Evolutionary conservation across 148 eudicot species (phyloP).

Genomic region (Rhododendron ovatum): DNA sequence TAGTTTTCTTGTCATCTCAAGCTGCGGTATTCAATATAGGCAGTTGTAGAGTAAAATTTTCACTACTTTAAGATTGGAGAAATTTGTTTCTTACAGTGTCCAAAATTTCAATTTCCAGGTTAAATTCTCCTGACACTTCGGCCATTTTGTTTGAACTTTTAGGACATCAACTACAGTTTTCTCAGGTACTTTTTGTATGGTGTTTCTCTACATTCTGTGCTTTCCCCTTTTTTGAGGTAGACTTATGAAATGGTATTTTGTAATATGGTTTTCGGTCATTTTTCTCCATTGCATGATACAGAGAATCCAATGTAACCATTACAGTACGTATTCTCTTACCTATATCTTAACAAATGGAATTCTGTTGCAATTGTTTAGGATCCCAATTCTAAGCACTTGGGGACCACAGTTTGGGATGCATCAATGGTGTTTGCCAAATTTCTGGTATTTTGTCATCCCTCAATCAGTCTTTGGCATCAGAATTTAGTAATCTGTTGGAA

Average conservation of each 20-base stretch:
- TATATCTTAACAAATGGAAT: neutral
- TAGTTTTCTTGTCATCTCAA: neutral
- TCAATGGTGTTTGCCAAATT: constrained; percentile 90
- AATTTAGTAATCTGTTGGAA: neutral
- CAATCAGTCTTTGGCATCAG: neutral
- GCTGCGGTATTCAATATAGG: neutral
- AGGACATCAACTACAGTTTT: constrained; percentile 75
- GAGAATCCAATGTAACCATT: neutral
- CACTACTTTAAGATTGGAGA: neutral
- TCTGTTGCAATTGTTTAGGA: constrained; percentile 45
- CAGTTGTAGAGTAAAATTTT: neutral
- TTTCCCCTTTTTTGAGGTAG: neutral
- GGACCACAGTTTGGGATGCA: constrained; percentile 98
- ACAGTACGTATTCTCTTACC: neutral
- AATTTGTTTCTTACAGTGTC: neutral
- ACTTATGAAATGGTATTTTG: neutral
- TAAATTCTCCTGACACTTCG: constrained; percentile 80
- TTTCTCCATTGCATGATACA: neutral
- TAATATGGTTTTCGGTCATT: neutral
- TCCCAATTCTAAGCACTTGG: constrained; percentile 94
- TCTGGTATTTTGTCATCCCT: constrained; percentile 45
- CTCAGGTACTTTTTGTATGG: constrained; percentile 53
- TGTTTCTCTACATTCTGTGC: neutral
- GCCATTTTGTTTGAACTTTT: constrained; percentile 62
- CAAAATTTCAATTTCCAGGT: constrained; percentile 31